Base-by-base conservation (phyloP, 129 eudicot species). In the Artemisia annua region DNA sequence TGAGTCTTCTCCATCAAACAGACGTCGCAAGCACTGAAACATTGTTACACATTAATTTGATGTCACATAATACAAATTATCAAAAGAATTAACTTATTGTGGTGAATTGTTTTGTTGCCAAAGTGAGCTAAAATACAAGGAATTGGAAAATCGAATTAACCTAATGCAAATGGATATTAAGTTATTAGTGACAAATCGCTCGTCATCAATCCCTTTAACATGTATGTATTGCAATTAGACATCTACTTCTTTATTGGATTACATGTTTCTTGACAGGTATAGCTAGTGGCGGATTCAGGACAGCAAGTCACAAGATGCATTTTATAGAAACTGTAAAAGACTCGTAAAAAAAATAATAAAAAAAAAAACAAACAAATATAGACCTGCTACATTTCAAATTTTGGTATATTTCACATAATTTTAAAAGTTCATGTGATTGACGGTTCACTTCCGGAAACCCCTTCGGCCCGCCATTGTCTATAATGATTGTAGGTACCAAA, bases 11-110 rank as follows among this genome's bases (percentile, higher is more conserved):
- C 83, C 89, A n/a, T 84, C 90, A 48, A 80, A 75, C 12, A 78
- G 32, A 0, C 88, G 88, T 11, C 96, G 78, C 16, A 84, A 59
- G 63, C 96, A 84, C 96, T 86, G 68, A 63, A 61, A 61, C 3
- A 24, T 4, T 14, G 20, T 52, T 52, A 52, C n/a, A 52, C 7
- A 13, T 12, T 13, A 52, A 52, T 12, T n/a, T 11, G 13, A 4
- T 51, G 56, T 14, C 56, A 11, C 16, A n/a, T 51, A 32, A 5
- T 5, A 1, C 43, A 4, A 12, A 52, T 52, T 52, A 52, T 16
- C 17, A 14, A 16, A 13, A 52, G 5, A n/a, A 50, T 14, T 15
- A 52, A 13, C 57, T 52, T 9, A 57, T 57, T 18, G 9, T 2
- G 24, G 17, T 54, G 1, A 32, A 32, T 5, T 32, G 5, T 32